Conservation (phyloP, 2,329 filamentous ascomycete species). For the Hymenoscyphus infarciens region DNA sequence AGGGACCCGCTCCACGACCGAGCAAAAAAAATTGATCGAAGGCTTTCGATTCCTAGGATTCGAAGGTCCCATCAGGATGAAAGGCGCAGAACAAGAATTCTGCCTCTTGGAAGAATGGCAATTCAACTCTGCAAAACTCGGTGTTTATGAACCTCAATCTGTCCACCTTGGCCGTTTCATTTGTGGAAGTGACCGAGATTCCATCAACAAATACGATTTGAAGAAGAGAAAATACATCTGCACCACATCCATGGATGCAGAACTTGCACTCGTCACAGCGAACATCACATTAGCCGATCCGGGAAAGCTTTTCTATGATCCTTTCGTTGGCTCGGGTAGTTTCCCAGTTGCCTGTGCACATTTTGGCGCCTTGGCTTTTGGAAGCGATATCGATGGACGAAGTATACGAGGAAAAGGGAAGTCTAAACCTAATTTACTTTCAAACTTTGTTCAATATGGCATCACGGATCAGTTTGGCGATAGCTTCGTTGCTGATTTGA, state of each 20-base stretch:
- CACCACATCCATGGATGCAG: slow-evolving; percentile 96
- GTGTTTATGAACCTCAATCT: slow-evolving; percentile 51
- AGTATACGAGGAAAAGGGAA: slow-evolving; percentile 69
- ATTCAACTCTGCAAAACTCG: slow-evolving; percentile 46
- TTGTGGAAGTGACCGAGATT: slow-evolving; percentile 61
- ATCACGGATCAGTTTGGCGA: slow-evolving; percentile 66
- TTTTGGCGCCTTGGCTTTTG: slow-evolving; percentile 79
- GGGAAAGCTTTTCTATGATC: slow-evolving; percentile 87
- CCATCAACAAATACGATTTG: slow-evolving; percentile 73
- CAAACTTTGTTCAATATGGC: slow-evolving; percentile 84
- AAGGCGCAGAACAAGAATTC: slow-evolving; percentile 69
- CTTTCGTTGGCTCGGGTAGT: slow-evolving; percentile 91
- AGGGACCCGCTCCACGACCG: slow-evolving; percentile 59
- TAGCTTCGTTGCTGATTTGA: slow-evolving; percentile 81
- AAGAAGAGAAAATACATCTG: slow-evolving; percentile 94
- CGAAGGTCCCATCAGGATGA: slow-evolving; percentile 73
- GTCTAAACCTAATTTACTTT: slow-evolving; percentile 49
- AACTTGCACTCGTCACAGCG: slow-evolving; percentile 84
- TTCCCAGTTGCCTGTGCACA: slow-evolving; percentile 88
- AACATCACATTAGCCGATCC: slow-evolving; percentile 82
- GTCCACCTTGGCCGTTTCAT: slow-evolving; percentile 73
- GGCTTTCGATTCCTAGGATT: slow-evolving; percentile 77
- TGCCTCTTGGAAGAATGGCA: slow-evolving; percentile 80
- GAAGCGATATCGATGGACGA: slow-evolving; percentile 90
- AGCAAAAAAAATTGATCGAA: slow-evolving; percentile 75